Evolutionary conservation across 139 green algal species (phyloP), one percentile per base, ranked within the genome.

Genomic region (Coccomyxa sp.): DNA sequence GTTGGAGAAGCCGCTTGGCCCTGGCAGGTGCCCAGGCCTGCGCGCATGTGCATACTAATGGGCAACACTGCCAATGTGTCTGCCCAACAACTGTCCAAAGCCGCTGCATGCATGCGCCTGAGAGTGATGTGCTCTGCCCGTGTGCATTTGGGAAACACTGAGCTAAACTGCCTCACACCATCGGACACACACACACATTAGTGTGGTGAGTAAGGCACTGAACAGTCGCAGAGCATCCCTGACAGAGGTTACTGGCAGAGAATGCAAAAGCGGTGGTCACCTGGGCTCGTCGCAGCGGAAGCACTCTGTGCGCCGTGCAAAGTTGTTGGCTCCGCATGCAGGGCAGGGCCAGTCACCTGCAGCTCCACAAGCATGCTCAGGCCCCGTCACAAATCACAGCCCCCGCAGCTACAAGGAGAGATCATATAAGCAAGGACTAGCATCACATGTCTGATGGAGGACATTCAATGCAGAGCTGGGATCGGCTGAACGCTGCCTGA

Each of bases 261-360:
- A 22, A 35, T 16, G 64, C 64, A 10, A 72, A 16, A 36, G 64
- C 24, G 8, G 22, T 72, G 70, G 70, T 58, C 39, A 76, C 71
- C 39, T 76, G n/a, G 31, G 72, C 14, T 55, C 78, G 27, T 54
- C 29, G 78, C 82, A 86, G n/a, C 70, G 54, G 77, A 81, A 86
- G 82, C 82, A 86, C n/a, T 72, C 54, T 41, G 71, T 44, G 34
- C 74, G 58, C 16, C 34, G 35, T 22, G 77, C 82, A 82, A 86
- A 86, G 72, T 86, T 86, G 76, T 86, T 79, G 34, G 72, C 75
- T 39, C 77, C 72, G 78, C 82, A 86, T 12, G 70, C 68, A 16
- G 68, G 72, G 78, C 82, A 86, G 73, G 81, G 76, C 82, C 82
- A 86, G 80, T 86, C 82, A 8, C 82, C 82, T 54, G 82, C 76